Conservation (phyloP, 179 eudicot genomes). For the Silene vulgaris region DNA sequence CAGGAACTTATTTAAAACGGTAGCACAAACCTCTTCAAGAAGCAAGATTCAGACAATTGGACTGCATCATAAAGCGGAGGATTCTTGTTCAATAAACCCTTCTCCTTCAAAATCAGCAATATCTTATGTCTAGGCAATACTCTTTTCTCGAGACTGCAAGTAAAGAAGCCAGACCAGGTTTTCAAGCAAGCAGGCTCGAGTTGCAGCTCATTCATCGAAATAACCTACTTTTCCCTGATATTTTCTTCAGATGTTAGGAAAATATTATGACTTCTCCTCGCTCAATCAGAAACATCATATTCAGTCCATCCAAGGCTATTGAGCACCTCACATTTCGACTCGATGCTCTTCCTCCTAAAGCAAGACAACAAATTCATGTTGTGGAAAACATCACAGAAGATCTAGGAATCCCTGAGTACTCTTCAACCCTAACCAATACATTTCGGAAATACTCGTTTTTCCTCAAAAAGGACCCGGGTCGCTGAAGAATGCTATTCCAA, state of each 20-base stretch:
- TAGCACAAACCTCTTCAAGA: slow-evolving; percentile 18
- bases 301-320: slow-evolving; percentile 34
- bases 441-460: slow-evolving; percentile 6
- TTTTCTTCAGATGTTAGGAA: slow-evolving; percentile 16
- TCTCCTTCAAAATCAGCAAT: background rate
- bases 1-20: slow-evolving; percentile 18
- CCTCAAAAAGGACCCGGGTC: background rate
- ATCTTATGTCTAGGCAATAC: slow-evolving; percentile 27
- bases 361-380: background rate
- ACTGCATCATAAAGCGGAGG: background rate
- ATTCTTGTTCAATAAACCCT: background rate
- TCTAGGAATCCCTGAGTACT: slow-evolving; percentile 25
- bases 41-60: slow-evolving; percentile 4
- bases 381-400: slow-evolving; percentile 18
- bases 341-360: background rate
- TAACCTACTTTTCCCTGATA: slow-evolving; percentile 21
- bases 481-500: slow-evolving; percentile 7
- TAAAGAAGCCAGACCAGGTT: too few species aligned
- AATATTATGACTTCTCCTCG: slow-evolving; percentile 8
- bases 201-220: slow-evolving; percentile 29
- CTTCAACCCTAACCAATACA: slow-evolving; percentile 21
- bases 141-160: too few species aligned
- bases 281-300: slow-evolving; percentile 17
- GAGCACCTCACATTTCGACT: slow-evolving; percentile 21
- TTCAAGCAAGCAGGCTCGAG: too few species aligned